Percentiles rank a stretch among this genome's conserved stretches.
Conservation (phyloP, 345 rosid genomes). For the Murraya koenigii region DNA sequence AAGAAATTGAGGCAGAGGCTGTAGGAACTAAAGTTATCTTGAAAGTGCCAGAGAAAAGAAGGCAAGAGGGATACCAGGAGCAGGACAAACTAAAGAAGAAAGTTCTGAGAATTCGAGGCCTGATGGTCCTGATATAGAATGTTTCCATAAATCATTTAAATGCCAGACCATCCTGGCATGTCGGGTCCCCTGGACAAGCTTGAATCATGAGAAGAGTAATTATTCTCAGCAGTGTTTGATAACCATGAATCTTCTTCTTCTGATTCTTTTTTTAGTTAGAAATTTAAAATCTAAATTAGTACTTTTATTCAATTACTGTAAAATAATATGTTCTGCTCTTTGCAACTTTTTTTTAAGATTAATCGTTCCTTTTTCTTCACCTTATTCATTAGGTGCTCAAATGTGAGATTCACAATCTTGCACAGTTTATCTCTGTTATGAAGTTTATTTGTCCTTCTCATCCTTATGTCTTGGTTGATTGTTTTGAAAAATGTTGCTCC, state of each 20-base stretch:
- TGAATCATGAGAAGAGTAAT: too few relatives aligned
- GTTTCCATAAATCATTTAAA: neutral
- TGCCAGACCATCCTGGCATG: too few relatives aligned
- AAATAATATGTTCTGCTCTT: too few relatives aligned
- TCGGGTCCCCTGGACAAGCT: neutral
- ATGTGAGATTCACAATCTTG: slow-evolving; percentile 81
- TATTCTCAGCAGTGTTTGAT: neutral
- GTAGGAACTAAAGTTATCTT: slow-evolving; percentile 59
- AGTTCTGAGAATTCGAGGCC: slow-evolving; percentile 26
- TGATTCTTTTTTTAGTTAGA: neutral
- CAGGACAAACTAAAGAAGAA: slow-evolving; percentile 71
- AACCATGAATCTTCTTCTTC: too few relatives aligned
- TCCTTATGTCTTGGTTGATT: slow-evolving; percentile 86
- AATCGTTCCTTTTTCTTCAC: neutral
- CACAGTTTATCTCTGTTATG: slow-evolving; percentile 74
- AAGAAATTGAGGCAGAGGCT: slow-evolving; percentile 42
- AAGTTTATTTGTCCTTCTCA: slow-evolving; percentile 81
- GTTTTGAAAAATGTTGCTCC: slow-evolving; percentile 91
- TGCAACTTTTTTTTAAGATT: neutral
- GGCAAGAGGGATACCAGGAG: slow-evolving; percentile 59
- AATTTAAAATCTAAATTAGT: too few relatives aligned
- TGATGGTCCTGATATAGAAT: slow-evolving; percentile 7
- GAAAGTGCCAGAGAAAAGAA: slow-evolving; percentile 78
- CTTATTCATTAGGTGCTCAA: slow-evolving; percentile 54
- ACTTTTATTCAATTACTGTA: too few relatives aligned